Percentiles rank a stretch among this genome's conserved stretches.
Evolutionary conservation across 768 basidiomycete species (phyloP).

Genomic region (Pleurotus platypus): DNA sequence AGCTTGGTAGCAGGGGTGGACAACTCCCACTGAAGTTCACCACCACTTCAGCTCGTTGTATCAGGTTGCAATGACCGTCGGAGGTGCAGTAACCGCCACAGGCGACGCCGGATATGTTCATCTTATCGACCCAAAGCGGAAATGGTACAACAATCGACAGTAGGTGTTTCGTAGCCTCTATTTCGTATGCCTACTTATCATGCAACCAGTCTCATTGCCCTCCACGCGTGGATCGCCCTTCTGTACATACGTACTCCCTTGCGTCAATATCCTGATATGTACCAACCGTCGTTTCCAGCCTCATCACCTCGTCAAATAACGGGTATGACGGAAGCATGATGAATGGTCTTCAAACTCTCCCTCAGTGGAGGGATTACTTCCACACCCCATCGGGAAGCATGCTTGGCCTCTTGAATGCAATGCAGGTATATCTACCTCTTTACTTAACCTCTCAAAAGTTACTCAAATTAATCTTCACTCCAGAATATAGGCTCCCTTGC

Average conservation of each 20-base stretch:
- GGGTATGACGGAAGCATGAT: slow-evolving; percentile 69
- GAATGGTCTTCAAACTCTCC: slow-evolving; percentile 29
- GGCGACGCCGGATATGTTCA: not conserved
- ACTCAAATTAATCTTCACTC: not conserved
- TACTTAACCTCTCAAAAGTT: not conserved
- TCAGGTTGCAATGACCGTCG: slow-evolving; percentile 3
- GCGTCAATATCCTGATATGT: not conserved
- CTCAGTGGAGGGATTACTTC: slow-evolving; percentile 63
- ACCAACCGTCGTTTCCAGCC: slow-evolving; percentile 28
- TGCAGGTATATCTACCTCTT: slow-evolving; percentile 47
- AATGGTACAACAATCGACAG: slow-evolving; percentile 4
- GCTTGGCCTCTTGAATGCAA: slow-evolving; percentile 72
- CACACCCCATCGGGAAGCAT: slow-evolving; percentile 49
- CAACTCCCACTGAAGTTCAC: too few species aligned
- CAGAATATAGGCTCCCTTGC: slow-evolving; percentile 70
- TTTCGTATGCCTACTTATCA: not conserved
- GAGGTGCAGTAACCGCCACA: not conserved
- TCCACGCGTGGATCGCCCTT: slow-evolving; percentile 69
- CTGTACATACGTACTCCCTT: slow-evolving; percentile 29
- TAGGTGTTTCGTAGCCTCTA: slow-evolving; percentile 10
- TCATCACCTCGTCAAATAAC: slow-evolving; percentile 73
- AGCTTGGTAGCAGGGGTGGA: too few species aligned
- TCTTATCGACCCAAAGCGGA: slow-evolving; percentile 2
- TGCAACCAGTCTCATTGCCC: slow-evolving; percentile 44
- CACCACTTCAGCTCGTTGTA: too few species aligned